Percentiles rank a stretch among this genome's conserved stretches.
phyloP scores from a whole-genome alignment of 805 yeast genomes.

The Nakazawaea holstii region DNA sequence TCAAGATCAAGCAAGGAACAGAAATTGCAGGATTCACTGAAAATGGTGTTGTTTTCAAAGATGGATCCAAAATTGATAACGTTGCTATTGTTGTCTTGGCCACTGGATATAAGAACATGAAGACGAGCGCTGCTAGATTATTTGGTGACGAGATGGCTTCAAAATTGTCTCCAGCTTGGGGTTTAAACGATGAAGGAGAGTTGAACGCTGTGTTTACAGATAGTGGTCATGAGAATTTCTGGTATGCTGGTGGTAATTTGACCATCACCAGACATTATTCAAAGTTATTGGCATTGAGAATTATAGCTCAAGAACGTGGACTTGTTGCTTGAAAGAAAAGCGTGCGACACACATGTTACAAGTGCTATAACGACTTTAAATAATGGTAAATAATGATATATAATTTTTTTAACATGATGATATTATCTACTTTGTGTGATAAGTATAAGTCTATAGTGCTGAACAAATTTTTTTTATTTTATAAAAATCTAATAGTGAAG shows the following conservation, averaged over 20 bases:
- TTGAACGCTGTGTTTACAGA: constrained; percentile 31
- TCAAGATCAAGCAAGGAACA: constrained; percentile 30
- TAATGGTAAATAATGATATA: too few relatives aligned
- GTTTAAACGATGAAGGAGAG: constrained; percentile 39
- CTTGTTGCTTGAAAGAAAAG: not conserved
- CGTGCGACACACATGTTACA: not conserved
- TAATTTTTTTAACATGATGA: too few relatives aligned
- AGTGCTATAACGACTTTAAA: too few relatives aligned
- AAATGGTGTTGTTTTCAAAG: constrained; percentile 32
- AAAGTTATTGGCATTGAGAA: constrained; percentile 33
- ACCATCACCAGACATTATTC: constrained; percentile 33
- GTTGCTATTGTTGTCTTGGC: constrained; percentile 37
- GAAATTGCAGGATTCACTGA: constrained; percentile 30
- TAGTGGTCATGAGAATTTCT: constrained; percentile 34
- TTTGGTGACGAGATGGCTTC: constrained; percentile 32
- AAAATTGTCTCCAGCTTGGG: constrained; percentile 34
- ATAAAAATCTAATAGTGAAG: too few relatives aligned
- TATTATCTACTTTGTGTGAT: too few relatives aligned
- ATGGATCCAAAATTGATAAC: constrained; percentile 29
- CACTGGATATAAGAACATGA: constrained; percentile 39
- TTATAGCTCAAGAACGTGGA: constrained; percentile 25
- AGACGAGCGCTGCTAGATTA: constrained; percentile 31
- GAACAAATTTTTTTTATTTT: too few relatives aligned
- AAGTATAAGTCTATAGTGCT: too few relatives aligned
- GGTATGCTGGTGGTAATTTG: constrained; percentile 38